Evolutionary conservation across 257 asterid species (phyloP).

Genomic region (Fraxinus pennsylvanica): DNA sequence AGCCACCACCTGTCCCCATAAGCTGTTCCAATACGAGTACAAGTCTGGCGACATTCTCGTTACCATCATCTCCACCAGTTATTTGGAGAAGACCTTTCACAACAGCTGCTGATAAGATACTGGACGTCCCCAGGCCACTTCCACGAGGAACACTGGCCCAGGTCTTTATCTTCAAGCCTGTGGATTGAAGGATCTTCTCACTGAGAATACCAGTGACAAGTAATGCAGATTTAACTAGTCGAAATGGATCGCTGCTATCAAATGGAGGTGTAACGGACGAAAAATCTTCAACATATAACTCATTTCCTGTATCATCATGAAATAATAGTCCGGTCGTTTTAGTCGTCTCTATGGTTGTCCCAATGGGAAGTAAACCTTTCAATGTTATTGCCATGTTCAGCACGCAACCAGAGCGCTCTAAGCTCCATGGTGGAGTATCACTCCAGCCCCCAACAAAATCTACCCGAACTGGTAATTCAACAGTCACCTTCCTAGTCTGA

Average conservation of each 20-base stretch:
- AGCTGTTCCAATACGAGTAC: slow-evolving; percentile 89
- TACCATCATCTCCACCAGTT: slow-evolving; percentile 64
- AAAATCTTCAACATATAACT: slow-evolving; percentile 44
- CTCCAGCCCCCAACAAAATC: slow-evolving; percentile 99
- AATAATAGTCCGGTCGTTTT: slow-evolving; percentile 50
- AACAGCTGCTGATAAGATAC: slow-evolving; percentile 44
- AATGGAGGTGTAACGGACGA: slow-evolving; percentile 69
- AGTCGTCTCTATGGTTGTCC: slow-evolving; percentile 69
- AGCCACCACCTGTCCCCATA: slow-evolving; percentile 99
- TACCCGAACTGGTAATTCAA: slow-evolving; percentile 91
- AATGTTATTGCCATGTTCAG: slow-evolving; percentile 91
- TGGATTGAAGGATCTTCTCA: slow-evolving; percentile 40
- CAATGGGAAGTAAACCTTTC: slow-evolving; percentile 82
- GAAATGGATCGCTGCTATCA: slow-evolving; percentile 70
- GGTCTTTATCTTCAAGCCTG: slow-evolving; percentile 72
- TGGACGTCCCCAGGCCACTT: slow-evolving; percentile 72
- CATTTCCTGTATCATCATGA: slow-evolving; percentile 66
- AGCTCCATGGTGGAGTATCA: slow-evolving; percentile 99
- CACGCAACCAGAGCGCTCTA: slow-evolving; percentile 94
- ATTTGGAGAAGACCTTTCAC: slow-evolving; percentile 80
- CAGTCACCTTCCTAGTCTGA: slow-evolving; percentile 61
- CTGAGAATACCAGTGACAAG: slow-evolving; percentile 61
- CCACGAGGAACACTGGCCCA: slow-evolving; percentile 99
- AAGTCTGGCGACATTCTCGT: slow-evolving; percentile 85
- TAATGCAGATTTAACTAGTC: slow-evolving; percentile 90